Base-by-base conservation (phyloP, 768 basidiomycete genomes). In the Lactarius pseudohatsudake region DNA sequence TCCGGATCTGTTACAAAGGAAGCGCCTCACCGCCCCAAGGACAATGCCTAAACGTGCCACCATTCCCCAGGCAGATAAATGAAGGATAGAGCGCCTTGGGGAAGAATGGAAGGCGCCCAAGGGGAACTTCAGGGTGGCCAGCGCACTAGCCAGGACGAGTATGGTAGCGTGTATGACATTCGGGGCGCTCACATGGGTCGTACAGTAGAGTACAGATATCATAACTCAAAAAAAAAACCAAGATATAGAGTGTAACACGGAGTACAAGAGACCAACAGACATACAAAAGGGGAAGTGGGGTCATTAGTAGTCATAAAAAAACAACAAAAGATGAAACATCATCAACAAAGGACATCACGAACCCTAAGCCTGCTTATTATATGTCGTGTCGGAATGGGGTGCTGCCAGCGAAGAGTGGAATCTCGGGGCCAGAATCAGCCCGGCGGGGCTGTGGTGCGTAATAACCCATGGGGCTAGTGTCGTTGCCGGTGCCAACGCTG, bases 321-420 rank as follows among this genome's bases (percentile, higher is more conserved):
- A 38, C 2, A 66, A 62, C 45, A 65, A 43, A 65, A 47, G 59
- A 56, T 20, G 50, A 32, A 53, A 32, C 18, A 26, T 45, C 28
- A 28, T 9, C 59, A 40, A 5, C 4, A 10, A 32, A 36, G 34
- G 53, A 61, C 34, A 38, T 50, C 18, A 38, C 53, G 36, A 54
- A 30, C 38, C 36, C 57, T 38, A 34, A 16, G 10, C 54, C 20
- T 45, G 22, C 16, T n/a, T 26, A 20, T 28, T 36, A 53, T 16
- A 69, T 10, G 58, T 62, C 34, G n/a, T 59, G 40, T 26, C 43
- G 53, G 57, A 70, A 70, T 1, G 62, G 66, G 0, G 50, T 41
- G 43, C 59, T 65, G 45, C 68, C 70, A 15, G 68, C 68, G 38
- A 70, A 68, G 4, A 64, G 64, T 3, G 34, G 57, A 11, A 70